Conservation (phyloP, 148 eudicot species). For the Mesembryanthemum crystallinum region DNA sequence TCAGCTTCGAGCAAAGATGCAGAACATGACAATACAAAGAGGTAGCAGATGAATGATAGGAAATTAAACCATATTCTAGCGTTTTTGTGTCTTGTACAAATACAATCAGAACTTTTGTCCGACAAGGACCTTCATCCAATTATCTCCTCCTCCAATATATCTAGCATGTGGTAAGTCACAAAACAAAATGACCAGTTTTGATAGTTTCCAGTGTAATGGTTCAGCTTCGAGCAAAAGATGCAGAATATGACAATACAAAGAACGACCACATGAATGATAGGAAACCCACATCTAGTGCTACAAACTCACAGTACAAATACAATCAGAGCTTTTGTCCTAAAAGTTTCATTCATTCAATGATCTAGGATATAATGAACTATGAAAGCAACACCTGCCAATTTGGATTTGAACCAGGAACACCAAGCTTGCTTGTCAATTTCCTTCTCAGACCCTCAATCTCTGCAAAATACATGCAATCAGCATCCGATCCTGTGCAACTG, state of each 20-base stretch:
- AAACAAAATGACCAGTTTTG: neutral
- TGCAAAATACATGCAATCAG: conserved; percentile 24
- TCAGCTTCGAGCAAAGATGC: neutral
- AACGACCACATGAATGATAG: neutral
- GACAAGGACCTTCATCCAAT: no score
- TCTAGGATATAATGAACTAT: neutral
- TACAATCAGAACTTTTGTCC: no score
- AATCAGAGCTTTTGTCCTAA: no score
- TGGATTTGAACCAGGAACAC: conserved; percentile 60
- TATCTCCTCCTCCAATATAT: no score
- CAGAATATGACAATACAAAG: neutral
- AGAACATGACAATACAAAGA: neutral
- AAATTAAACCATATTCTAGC: no score
- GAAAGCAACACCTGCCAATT: conserved; percentile 71
- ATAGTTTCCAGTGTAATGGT: no score
- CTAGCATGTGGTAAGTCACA: neutral
- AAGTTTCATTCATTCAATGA: no score
- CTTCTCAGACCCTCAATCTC: conserved; percentile 79
- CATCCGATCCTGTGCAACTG: neutral
- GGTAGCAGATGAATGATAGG: neutral
- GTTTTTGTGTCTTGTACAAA: no score
- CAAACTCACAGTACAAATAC: no score
- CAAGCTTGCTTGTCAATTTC: conserved; percentile 72
- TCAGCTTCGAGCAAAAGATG: neutral
- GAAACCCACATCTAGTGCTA: no score